These are phyloP conservation scores for Kodamaea sp. DNA, from an alignment of 1,139 yeast species.

Conservation along the genomic window DNA sequence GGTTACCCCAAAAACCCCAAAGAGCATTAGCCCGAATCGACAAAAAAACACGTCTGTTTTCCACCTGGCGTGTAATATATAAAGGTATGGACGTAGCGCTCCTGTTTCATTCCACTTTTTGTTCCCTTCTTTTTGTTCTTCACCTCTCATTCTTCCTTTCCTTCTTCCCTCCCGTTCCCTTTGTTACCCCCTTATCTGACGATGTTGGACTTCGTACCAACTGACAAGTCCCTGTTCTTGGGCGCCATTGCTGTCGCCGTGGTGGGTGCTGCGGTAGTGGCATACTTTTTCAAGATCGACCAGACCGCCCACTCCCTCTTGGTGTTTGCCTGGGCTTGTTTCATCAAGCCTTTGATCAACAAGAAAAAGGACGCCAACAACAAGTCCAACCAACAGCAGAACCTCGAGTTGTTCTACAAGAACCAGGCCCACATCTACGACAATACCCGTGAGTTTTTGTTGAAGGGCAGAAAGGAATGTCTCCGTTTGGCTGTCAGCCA, in stretches of 20 bases:
- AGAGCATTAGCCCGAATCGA: too few relatives aligned
- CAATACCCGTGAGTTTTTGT: slow-evolving; percentile 59
- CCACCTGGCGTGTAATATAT: too few relatives aligned
- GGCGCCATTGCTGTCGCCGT: slow-evolving; percentile 1
- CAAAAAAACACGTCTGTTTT: neutral
- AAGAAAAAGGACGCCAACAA: slow-evolving; percentile 24
- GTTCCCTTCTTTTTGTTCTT: neutral
- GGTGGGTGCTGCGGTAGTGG: slow-evolving; percentile 4
- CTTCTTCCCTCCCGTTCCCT: too few relatives aligned
- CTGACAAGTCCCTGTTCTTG: slow-evolving; percentile 2
- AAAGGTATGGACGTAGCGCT: too few relatives aligned
- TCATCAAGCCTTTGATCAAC: slow-evolving; percentile 63
- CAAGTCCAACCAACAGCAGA: slow-evolving; percentile 56
- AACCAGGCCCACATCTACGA: slow-evolving; percentile 79
- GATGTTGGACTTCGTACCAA: slow-evolving; percentile 2
- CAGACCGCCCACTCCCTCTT: slow-evolving; percentile 31
- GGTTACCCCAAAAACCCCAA: neutral
- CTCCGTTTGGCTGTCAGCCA: slow-evolving; percentile 61
- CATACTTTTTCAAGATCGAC: slow-evolving; percentile 21
- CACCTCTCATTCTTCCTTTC: neutral
- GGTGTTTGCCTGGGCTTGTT: slow-evolving; percentile 58
- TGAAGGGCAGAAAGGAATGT: slow-evolving; percentile 72
- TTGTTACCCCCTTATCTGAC: neutral
- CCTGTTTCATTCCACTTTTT: neutral
- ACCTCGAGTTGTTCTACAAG: slow-evolving; percentile 70